Evolutionary conservation across 208 protist species (phyloP), one percentile per base, ranked within the genome.

Genomic region (Wallacemonas rigidus): DNA sequence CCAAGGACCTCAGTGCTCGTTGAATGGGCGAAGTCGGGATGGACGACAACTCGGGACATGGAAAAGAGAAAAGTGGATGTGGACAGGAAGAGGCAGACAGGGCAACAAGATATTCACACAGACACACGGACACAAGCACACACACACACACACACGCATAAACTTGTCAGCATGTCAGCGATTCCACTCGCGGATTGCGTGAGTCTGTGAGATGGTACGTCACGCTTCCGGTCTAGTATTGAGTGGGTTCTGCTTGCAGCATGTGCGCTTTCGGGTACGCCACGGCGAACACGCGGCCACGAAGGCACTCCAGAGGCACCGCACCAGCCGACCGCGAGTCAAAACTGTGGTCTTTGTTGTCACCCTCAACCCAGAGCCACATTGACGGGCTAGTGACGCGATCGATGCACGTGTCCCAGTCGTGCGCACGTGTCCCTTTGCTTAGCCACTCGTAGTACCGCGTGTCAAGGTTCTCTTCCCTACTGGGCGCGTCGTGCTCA

Each of bases 311-410:
- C 36, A 90, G 56, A 0, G 91, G 91, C 14, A 95, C 75, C 1
- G 85, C 76, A 1, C 91, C 91, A 48, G 84, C 86, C 12, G 74
- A 48, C 0, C 91, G 77, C 9, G 91, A 95, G 75, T 95, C 91
- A 54, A 92, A 86, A 71, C 91, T 95, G 39, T 90, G 76, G 0
- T 2, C 14, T 9, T 75, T 79, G 76, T 95, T 95, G 72, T 95
- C 91, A 2, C 91, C 91, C 77, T 95, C 91, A 11, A 95, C 67
- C 91, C 91, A 95, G 2, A 95, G 56, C 84, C 86, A 95, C 45
- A 68, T 69, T 3, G 82, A 77, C 0, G 86, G 77, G 5, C 85
- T 58, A 2, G 63, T 36, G 38, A 87, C 69, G 45, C 81, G 69
- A 36, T 90, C 81, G 14, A 82, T 64, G 70, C 86, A 93, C 1